These are phyloP conservation scores for Talaromyces wortmannii DNA, from an alignment of 495 filamentous ascomycete species.

Conservation along the genomic window DNA sequence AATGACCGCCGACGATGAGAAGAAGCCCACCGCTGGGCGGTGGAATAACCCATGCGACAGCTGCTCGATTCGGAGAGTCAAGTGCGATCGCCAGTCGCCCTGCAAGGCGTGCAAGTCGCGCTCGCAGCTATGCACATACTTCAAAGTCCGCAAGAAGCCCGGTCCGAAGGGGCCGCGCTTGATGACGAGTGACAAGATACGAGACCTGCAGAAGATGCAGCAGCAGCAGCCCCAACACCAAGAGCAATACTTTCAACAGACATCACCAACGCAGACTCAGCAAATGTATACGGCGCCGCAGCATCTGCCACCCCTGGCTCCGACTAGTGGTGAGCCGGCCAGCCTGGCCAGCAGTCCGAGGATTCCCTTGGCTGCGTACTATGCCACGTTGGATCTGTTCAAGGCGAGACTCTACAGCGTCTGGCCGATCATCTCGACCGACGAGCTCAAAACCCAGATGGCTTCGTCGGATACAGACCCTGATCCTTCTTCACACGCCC, in stretches of 20 bases:
- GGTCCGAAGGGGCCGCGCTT: slow-evolving; percentile 11
- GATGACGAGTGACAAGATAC: slow-evolving; percentile 8
- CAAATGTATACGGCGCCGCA: too few species aligned
- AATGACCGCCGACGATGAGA: background rate
- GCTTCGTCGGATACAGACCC: background rate
- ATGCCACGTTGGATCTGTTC: slow-evolving; percentile 7
- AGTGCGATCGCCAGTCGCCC: slow-evolving; percentile 12
- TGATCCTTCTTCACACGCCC: slow-evolving; percentile 4
- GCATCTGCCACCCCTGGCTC: background rate
- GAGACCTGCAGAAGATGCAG: slow-evolving; percentile 5
- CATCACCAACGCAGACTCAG: background rate
- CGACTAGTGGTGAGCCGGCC: background rate
- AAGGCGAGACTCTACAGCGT: slow-evolving; percentile 6
- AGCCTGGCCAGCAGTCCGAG: background rate
- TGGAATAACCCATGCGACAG: slow-evolving; percentile 8
- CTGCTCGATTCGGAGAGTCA: slow-evolving; percentile 11
- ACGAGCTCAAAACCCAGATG: slow-evolving; percentile 7
- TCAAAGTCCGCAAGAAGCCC: slow-evolving; percentile 10
- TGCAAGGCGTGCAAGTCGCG: slow-evolving; percentile 8
- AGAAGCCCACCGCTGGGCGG: background rate
- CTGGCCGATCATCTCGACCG: slow-evolving; percentile 10
- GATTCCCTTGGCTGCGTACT: slow-evolving; percentile 7
- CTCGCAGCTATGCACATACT: slow-evolving; percentile 9
- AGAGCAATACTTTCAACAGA: background rate
- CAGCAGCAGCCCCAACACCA: background rate